These are phyloP conservation scores for Verticillium tricorpus DNA, from an alignment of 2,329 filamentous ascomycete genomes.

Conservation along the genomic window DNA sequence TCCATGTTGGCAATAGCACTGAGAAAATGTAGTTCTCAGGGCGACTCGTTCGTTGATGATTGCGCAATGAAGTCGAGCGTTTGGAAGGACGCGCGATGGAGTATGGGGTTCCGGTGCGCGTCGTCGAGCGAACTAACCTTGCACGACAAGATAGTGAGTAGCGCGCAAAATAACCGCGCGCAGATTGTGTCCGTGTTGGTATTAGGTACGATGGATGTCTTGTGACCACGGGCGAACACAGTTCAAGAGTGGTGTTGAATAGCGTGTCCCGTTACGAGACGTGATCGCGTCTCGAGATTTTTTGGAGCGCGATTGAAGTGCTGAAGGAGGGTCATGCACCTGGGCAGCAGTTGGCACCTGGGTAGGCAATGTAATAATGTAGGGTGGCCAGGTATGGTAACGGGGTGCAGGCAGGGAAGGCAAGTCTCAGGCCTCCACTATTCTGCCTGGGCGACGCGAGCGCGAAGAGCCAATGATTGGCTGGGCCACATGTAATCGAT, in stretches of 20 bases:
- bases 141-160: not conserved
- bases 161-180: not conserved
- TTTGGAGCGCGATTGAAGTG: constrained; percentile 23
- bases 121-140: not conserved
- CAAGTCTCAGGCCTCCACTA: no score
- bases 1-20: constrained; percentile 45
- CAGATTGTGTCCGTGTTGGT: not conserved
- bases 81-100: not conserved
- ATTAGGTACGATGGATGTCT: not conserved
- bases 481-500: no score
- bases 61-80: not conserved
- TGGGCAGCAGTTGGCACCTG: not conserved
- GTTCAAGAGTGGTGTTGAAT: not conserved
- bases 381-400: not conserved
- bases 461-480: no score
- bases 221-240: not conserved
- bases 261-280: not conserved
- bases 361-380: no score
- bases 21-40: not conserved
- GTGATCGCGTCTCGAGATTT: constrained; percentile 28
- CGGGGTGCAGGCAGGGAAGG: not conserved
- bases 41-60: not conserved
- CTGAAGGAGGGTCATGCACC: not conserved
- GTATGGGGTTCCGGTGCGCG: not conserved
- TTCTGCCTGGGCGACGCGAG: no score